Base-by-base conservation (phyloP, 345 rosid species). In the Barbarea vulgaris region DNA sequence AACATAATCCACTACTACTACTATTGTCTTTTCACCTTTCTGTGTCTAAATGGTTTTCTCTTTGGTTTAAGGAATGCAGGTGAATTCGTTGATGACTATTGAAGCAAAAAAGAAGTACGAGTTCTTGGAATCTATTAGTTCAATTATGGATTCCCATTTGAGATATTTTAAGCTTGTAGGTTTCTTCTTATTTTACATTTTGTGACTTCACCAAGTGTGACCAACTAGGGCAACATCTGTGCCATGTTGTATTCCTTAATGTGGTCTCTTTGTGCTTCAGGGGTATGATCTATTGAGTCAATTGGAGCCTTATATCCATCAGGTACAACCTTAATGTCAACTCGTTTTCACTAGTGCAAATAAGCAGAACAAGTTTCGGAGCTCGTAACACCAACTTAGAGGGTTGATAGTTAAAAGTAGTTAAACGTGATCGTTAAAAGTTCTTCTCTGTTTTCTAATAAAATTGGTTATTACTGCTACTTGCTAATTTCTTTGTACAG, bases 71-170 rank as follows among this genome's bases (percentile, higher is more conserved):
- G 94, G 87, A 84, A 72, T 86, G 84, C 94, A 93, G 95, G 96
- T 86, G 72, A 90, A 78, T 52, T 84, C 87, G 14, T 87, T 93
- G 70, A 86, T 87, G 89, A 87, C 82, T 77, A 74, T 93, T 58
- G 98, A 90, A 88, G 81, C 90, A 1, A 93, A 84, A 84, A 90
- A 93, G 88, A 90, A 93, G 84, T 83, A 85, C 1, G 95, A 90
- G 87, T 93, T 93, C 82, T 69, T 93, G 86, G 96, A 93, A 85
- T 88, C 93, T 59, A 79, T 90, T 37, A 90, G 98, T 89, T 89
- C 93, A 72, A 87, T 90, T 68, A 84, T 90, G 98, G 93, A 90
- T 83, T 90, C 87, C 50, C 96, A 93, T 84, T 83, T 93, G 75
- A 86, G 87, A 86, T 87, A 87, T 77, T 93, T 90, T 74, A 93